Conservation (phyloP, 352 stramenopile species). For the Saprolegnia parasitica region DNA sequence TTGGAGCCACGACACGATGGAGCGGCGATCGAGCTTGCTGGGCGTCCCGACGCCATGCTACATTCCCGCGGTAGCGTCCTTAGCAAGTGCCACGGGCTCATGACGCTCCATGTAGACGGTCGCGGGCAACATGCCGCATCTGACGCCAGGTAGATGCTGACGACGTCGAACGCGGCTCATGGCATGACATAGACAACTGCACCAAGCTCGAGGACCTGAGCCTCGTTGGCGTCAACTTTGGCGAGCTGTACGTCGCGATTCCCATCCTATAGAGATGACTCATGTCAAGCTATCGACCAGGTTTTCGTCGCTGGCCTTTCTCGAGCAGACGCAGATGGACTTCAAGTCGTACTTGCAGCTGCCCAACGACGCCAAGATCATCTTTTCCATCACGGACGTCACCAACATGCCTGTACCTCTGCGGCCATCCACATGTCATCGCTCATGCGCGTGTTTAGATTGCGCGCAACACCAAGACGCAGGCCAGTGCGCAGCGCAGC, state of each 20-base stretch:
- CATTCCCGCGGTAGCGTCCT: constrained; percentile 37
- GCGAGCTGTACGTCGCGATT: constrained; percentile 52
- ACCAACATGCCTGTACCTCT: constrained; percentile 34
- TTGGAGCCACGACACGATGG: background rate
- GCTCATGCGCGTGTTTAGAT: constrained; percentile 10
- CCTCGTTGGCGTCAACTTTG: constrained; percentile 60
- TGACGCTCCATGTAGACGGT: constrained; percentile 34
- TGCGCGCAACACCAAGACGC: constrained; percentile 44
- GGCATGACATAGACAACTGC: constrained; percentile 47
- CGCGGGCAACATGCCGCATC: constrained; percentile 58
- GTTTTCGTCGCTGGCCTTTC: constrained; percentile 35
- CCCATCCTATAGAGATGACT: constrained; percentile 25
- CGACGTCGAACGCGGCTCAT: background rate
- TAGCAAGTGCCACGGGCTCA: background rate
- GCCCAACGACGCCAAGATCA: constrained; percentile 37
- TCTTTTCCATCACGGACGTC: constrained; percentile 72
- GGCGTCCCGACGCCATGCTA: constrained; percentile 55
- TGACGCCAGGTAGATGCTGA: constrained; percentile 48
- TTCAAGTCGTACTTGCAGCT: constrained; percentile 54
- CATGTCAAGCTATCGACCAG: constrained; percentile 31
- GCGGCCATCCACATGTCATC: background rate
- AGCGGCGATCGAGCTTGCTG: background rate
- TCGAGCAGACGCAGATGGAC: constrained; percentile 37
- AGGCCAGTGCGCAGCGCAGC: constrained; percentile 48
- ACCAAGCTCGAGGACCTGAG: constrained; percentile 52